A percentile compares a stretch with the other conserved stretches of the same genome.
Conservation (phyloP, 345 rosid genomes). For the Draba incana region DNA sequence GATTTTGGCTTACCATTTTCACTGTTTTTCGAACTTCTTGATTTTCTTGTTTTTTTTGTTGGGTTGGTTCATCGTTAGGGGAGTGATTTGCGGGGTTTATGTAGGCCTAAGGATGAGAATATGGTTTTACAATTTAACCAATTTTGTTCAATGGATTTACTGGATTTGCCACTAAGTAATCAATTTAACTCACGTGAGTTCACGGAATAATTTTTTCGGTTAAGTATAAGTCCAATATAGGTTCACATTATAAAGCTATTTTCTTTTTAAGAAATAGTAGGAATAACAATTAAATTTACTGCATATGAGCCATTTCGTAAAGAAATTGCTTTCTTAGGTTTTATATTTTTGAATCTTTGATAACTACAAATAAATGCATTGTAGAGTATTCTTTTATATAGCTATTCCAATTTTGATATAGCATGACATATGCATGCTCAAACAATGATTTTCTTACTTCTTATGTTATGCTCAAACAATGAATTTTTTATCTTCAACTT, state of each 20-base stretch:
- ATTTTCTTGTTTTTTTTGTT: neutral
- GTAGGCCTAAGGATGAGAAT: slow-evolving; percentile 13
- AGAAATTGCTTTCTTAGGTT: neutral
- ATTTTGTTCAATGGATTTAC: neutral
- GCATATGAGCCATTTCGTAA: neutral
- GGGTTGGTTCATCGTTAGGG: neutral
- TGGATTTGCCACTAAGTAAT: slow-evolving; percentile 33
- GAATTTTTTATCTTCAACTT: too few relatives aligned
- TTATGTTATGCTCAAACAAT: too few relatives aligned
- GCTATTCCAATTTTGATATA: too few relatives aligned
- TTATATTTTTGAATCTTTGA: too few relatives aligned
- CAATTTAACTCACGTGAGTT: slow-evolving; percentile 24
- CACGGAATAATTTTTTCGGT: slow-evolving; percentile 26
- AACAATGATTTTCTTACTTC: too few relatives aligned
- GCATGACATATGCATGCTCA: too few relatives aligned
- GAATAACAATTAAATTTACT: neutral
- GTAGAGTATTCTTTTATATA: too few relatives aligned
- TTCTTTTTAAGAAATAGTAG: too few relatives aligned
- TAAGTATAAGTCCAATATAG: slow-evolving; percentile 4
- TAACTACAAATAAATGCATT: too few relatives aligned
- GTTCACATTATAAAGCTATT: slow-evolving; percentile 3
- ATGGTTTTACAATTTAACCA: slow-evolving; percentile 17
- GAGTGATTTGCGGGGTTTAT: slow-evolving; percentile 38
- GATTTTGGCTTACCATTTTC: slow-evolving; percentile 38
- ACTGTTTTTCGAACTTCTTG: neutral